phyloP scores from a whole-genome alignment of 371 early-diverging fungal genomes.

The Actinomortierella ambigua region DNA sequence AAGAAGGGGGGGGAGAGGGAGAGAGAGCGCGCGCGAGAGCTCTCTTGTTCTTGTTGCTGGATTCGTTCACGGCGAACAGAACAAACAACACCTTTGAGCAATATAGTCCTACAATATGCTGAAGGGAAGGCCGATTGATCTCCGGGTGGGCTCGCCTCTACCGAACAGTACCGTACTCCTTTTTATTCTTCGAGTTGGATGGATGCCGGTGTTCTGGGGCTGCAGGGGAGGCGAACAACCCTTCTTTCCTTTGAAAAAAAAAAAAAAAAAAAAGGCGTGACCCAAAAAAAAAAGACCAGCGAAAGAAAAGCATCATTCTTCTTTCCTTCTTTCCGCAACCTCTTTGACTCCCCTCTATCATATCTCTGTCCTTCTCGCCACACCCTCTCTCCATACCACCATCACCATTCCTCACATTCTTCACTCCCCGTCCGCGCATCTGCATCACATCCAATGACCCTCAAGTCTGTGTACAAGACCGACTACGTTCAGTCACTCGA shows the following conservation, averaged over 20 bases:
- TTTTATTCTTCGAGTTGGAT: background rate
- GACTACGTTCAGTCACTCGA: slow-evolving; percentile 52
- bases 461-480: slow-evolving; percentile 38
- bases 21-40: no score
- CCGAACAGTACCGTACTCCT: background rate
- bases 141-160: background rate
- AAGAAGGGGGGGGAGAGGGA: background rate
- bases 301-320: background rate
- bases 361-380: background rate
- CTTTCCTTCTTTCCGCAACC: background rate
- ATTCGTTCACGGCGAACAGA: no score
- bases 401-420: background rate
- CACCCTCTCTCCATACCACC: background rate
- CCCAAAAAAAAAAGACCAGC: background rate
- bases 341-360: background rate
- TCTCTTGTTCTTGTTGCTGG: no score
- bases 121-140: no score
- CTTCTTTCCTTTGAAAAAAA: no score
- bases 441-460: slow-evolving; percentile 22
- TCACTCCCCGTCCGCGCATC: background rate
- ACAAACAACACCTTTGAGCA: no score
- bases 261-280: background rate
- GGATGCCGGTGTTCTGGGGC: background rate
- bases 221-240: no score
- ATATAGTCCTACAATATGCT: no score